A percentile compares a stretch with the other conserved stretches of the same genome.
These are phyloP conservation scores for Verruconis gallopava DNA, from an alignment of 2,329 filamentous ascomycete species.

Conservation along the genomic window DNA sequence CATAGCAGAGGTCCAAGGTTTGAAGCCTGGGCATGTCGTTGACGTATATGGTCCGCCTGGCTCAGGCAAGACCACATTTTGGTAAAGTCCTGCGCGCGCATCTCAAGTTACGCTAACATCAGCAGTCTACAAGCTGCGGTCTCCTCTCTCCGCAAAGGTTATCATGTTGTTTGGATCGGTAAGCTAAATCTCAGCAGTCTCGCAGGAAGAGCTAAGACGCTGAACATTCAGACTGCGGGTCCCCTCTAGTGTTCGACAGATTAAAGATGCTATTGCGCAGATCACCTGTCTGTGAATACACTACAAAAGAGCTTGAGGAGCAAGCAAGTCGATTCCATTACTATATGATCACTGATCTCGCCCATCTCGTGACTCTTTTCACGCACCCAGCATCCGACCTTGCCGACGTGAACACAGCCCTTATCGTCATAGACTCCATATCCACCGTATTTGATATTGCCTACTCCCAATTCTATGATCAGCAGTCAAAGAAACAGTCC, in stretches of 20 bases:
- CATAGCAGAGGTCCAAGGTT: conserved; percentile 35
- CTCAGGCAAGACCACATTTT: conserved; percentile 70
- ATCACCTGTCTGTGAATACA: conserved; percentile 10
- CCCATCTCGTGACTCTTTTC: conserved; percentile 60
- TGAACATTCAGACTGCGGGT: conserved; percentile 33
- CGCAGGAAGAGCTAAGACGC: conserved; percentile 5
- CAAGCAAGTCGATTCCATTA: conserved; percentile 45
- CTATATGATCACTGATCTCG: conserved; percentile 44
- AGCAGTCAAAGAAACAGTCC: conserved; percentile 31
- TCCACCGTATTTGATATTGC: conserved; percentile 65
- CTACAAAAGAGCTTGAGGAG: conserved; percentile 11
- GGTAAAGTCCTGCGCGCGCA: conserved; percentile 41
- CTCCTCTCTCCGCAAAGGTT: conserved; percentile 46
- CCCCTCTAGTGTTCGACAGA: conserved; percentile 34
- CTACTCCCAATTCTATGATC: conserved; percentile 47
- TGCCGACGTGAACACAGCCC: conserved; percentile 47
- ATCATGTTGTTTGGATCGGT: conserved; percentile 74
- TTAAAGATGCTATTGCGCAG: conserved; percentile 33
- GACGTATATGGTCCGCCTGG: conserved; percentile 85
- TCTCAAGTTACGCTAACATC: background rate
- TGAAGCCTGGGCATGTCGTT: conserved; percentile 64
- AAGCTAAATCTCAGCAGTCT: conserved; percentile 25
- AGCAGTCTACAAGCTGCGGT: conserved; percentile 56
- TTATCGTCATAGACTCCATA: conserved; percentile 68
- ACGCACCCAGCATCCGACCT: conserved; percentile 51